Evolutionary conservation across 2,329 filamentous ascomycete species (phyloP).

Genomic region (Dactylonectria macrodidyma): DNA sequence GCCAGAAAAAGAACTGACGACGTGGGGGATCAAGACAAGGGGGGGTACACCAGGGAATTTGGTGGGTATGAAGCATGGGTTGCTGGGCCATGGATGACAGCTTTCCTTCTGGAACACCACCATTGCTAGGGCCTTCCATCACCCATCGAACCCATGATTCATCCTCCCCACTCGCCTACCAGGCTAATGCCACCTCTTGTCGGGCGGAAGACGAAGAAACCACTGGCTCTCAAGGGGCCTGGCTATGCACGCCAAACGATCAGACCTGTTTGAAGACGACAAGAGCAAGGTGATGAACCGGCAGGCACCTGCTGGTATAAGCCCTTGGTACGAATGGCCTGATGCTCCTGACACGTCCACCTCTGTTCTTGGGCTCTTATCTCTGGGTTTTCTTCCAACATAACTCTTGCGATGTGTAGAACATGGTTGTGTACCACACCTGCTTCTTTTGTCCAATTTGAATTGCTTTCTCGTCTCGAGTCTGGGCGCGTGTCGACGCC

Average conservation of each 20-base stretch:
- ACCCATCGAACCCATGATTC: slow-evolving; percentile 21
- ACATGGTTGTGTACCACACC: slow-evolving; percentile 20
- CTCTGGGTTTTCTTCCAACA: slow-evolving; percentile 15
- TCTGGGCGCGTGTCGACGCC: slow-evolving; percentile 16
- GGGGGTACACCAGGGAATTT: slow-evolving; percentile 18
- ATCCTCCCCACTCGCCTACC: slow-evolving; percentile 12
- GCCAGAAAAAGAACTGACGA: slow-evolving; percentile 30
- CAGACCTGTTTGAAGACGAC: slow-evolving; percentile 12
- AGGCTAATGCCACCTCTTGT: slow-evolving; percentile 16
- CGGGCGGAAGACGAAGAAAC: slow-evolving; percentile 10
- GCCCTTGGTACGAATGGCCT: slow-evolving; percentile 23
- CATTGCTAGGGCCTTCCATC: slow-evolving; percentile 26
- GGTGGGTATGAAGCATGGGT: slow-evolving; percentile 33
- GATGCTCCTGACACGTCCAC: slow-evolving; percentile 15
- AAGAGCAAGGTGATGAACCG: slow-evolving; percentile 18
- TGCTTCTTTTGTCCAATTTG: slow-evolving; percentile 26
- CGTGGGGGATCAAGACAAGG: slow-evolving; percentile 31
- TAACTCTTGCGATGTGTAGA: slow-evolving; percentile 20
- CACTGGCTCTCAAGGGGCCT: slow-evolving; percentile 12
- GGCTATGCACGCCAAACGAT: slow-evolving; percentile 5
- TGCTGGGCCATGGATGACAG: slow-evolving; percentile 28
- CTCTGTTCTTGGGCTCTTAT: slow-evolving; percentile 28
- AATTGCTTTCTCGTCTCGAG: slow-evolving; percentile 21
- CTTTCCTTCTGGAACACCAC: slow-evolving; percentile 43
- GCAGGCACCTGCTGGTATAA: slow-evolving; percentile 26